Evolutionary conservation across 1,139 yeast genomes (phyloP), one percentile per base, ranked within the genome.

Genomic region (Debaryomyces udenii): DNA sequence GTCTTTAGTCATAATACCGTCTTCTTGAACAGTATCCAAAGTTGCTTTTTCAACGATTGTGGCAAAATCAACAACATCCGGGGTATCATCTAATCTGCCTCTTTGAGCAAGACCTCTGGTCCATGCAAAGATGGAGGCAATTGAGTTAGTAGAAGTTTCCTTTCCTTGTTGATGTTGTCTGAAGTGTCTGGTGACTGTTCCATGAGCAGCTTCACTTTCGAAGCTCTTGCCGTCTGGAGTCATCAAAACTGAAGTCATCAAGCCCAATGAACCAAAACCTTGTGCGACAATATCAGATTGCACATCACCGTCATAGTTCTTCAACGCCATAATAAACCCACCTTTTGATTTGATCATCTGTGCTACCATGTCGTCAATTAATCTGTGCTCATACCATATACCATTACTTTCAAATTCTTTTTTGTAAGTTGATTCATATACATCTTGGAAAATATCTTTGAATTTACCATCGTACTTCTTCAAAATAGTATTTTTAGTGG

Each of bases 211-310:
- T 66, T 86, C 94, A 44, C 86, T 73, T 65, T 86, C 93, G 57
- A 82, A 86, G 11, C 91, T 80, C 65, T 84, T 83, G 28, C 94
- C 94, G 64, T 86, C 93, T 44, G 94, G 90, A n/a, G 93, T 83
- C 67, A 85, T 82, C 53, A 86, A 74, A 11, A 83, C 89, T 2
- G 93, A 86, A 14, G 94, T 86, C 94, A 86, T 86, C 52, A 86
- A 73, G 41, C 94, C 94, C 46, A 86, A 70, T 6, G 93, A 86
- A 20, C 94, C 94, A 53, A 86, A 86, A 35, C 94, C 94, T 67
- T 86, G 94, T 13, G 94, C 94, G 41, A 86, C 91, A 53, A 86
- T 84, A 61, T 86, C 94, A 6, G 88, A 81, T 65, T 85, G 89
- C 42, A 86, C 94, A 64, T 86, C 94, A 65, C 94, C 94, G 62